Conservation (phyloP, 306 rosid species). For the Sechiopsis laciniata region DNA sequence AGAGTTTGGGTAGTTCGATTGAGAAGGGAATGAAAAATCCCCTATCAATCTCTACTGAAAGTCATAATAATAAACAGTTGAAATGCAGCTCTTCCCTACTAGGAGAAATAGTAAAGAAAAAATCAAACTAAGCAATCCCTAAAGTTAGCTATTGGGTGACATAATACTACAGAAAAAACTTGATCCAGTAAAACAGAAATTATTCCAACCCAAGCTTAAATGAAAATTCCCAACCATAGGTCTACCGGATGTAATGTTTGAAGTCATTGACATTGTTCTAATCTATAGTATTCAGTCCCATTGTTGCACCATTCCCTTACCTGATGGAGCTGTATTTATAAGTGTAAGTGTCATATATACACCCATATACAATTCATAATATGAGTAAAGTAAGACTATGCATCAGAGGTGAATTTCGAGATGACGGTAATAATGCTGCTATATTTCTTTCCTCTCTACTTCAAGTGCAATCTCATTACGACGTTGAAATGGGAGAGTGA, state of each 20-base stretch:
- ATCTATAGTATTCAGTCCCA: neutral
- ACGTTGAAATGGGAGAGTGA: constrained; percentile 93
- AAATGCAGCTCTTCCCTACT: neutral
- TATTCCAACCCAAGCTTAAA: neutral
- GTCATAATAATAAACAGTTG: neutral
- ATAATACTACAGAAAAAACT: neutral
- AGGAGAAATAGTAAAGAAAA: constrained; percentile 3
- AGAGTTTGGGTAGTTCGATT: neutral
- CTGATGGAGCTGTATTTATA: neutral
- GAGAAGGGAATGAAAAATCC: constrained; percentile 1
- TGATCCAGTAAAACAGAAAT: neutral
- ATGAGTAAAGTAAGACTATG: neutral
- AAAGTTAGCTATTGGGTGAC: neutral
- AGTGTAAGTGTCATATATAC: constrained; percentile 16
- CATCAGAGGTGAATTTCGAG: neutral
- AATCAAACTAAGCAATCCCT: neutral
- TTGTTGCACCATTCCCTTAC: neutral
- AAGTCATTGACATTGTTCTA: neutral
- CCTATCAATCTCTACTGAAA: neutral
- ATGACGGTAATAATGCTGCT: constrained; percentile 19
- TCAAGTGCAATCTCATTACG: constrained; percentile 90
- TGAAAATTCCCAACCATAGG: constrained; percentile 1
- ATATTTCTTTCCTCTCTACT: constrained; percentile 57
- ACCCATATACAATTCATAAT: neutral
- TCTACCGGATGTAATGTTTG: neutral